phyloP scores from a whole-genome alignment of 2,329 filamentous ascomycete species.

The Alternaria triticina region DNA sequence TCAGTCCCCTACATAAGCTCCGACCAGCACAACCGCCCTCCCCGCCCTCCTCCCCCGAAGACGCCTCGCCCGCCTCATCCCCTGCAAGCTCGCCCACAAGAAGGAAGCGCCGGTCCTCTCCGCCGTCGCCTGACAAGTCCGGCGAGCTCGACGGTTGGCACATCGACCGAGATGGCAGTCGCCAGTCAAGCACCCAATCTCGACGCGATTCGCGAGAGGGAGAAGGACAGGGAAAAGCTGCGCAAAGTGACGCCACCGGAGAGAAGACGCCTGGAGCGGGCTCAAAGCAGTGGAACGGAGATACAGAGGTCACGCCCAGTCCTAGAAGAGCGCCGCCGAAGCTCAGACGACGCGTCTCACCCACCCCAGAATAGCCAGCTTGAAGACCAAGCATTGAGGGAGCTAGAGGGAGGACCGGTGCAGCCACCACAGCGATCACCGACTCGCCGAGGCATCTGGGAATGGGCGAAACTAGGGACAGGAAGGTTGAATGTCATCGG shows the following conservation, averaged over 20 bases:
- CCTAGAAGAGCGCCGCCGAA: constrained; percentile 45
- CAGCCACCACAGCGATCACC: constrained; percentile 22
- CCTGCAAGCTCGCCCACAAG: constrained; percentile 42
- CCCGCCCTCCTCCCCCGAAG: constrained; percentile 34
- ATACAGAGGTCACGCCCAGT: constrained; percentile 32
- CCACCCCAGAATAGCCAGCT: constrained; percentile 21
- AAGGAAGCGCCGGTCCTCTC: constrained; percentile 41
- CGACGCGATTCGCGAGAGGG: constrained; percentile 26
- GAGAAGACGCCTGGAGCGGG: constrained; percentile 19
- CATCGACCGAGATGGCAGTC: constrained; percentile 39
- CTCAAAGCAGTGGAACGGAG: constrained; percentile 13
- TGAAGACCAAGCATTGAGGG: constrained; percentile 5
- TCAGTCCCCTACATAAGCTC: constrained; percentile 36
- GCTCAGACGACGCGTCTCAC: constrained; percentile 40
- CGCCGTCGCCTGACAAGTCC: constrained; percentile 46
- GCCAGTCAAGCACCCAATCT: constrained; percentile 35
- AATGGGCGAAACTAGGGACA: constrained; percentile 42
- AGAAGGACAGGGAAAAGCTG: constrained; percentile 33
- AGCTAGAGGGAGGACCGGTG: not conserved
- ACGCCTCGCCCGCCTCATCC: constrained; percentile 32
- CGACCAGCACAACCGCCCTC: constrained; percentile 40
- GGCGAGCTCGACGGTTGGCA: constrained; percentile 43
- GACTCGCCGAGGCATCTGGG: constrained; percentile 40
- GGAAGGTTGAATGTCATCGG: constrained; percentile 39
- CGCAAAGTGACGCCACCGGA: constrained; percentile 32